Evolutionary conservation across 805 yeast species (phyloP).

Genomic region (Metschnikowia chrysomelidarum): DNA sequence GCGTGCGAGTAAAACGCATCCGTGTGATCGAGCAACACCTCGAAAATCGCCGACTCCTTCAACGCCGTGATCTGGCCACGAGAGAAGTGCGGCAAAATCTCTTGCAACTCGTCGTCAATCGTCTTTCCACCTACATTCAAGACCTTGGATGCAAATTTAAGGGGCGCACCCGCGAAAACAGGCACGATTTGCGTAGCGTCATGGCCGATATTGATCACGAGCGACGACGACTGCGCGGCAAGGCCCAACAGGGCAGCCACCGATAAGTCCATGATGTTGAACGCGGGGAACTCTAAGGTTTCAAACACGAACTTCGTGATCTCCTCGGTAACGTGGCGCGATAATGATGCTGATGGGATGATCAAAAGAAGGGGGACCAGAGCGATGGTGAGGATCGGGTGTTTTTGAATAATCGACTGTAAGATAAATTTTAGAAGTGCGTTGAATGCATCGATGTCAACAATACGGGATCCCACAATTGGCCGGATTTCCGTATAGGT

Average conservation of each 20-base stretch:
- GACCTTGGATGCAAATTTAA: slow-evolving; percentile 51
- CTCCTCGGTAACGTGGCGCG: slow-evolving; percentile 60
- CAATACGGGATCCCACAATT: slow-evolving; percentile 60
- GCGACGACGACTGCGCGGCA: slow-evolving; percentile 60
- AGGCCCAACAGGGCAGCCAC: slow-evolving; percentile 73
- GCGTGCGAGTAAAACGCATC: slow-evolving; percentile 61
- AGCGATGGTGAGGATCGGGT: slow-evolving; percentile 50
- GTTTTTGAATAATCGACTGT: slow-evolving; percentile 36
- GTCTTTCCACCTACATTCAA: slow-evolving; percentile 62
- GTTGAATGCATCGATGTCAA: slow-evolving; percentile 66
- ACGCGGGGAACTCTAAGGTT: slow-evolving; percentile 64
- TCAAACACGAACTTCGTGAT: slow-evolving; percentile 78
- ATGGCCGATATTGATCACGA: slow-evolving; percentile 79
- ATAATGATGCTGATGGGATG: slow-evolving; percentile 63
- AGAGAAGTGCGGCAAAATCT: slow-evolving; percentile 57
- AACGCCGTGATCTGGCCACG: slow-evolving; percentile 65
- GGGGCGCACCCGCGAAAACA: slow-evolving; percentile 67
- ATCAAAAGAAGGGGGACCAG: slow-evolving; percentile 71
- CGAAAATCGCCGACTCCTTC: slow-evolving; percentile 73
- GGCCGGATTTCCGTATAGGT: slow-evolving; percentile 55
- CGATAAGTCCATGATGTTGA: slow-evolving; percentile 65
- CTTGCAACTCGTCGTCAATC: slow-evolving; percentile 54
- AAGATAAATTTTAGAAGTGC: slow-evolving; percentile 50
- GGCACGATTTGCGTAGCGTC: slow-evolving; percentile 76
- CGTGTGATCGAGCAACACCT: slow-evolving; percentile 70